These are phyloP conservation scores for Martensiomyces pterosporus DNA, from an alignment of 192 early-diverging fungal species.

Conservation along the genomic window DNA sequence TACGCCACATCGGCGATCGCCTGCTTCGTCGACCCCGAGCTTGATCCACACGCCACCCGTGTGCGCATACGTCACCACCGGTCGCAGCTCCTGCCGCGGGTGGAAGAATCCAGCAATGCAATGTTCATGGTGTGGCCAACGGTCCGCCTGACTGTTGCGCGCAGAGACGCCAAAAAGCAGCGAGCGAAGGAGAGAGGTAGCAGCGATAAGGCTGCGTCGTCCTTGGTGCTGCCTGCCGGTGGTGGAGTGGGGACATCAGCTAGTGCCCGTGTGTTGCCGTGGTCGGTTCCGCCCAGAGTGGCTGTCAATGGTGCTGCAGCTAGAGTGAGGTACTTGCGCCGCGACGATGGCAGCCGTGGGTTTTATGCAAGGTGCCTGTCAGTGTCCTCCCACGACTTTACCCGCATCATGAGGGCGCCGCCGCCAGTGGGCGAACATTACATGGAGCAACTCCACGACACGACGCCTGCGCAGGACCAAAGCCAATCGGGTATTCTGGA, in stretches of 20 bases:
- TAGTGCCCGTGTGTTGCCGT: constrained; percentile 9
- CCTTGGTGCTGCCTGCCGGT: background rate
- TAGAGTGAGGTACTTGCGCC: constrained; percentile 37
- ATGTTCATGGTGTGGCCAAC: constrained; percentile 31
- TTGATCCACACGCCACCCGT: constrained; percentile 42
- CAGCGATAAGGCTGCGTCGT: background rate
- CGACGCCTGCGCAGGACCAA: background rate
- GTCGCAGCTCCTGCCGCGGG: constrained; percentile 19
- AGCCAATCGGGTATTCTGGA: too few relatives aligned
- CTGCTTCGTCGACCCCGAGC: constrained; percentile 46
- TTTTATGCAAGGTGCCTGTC: constrained; percentile 43
- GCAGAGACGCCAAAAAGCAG: too few relatives aligned
- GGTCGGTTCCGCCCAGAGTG: constrained; percentile 42
- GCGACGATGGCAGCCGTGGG: constrained; percentile 16
- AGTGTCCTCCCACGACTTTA: constrained; percentile 7
- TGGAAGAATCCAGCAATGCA: constrained; percentile 9
- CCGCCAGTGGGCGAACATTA: constrained; percentile 5
- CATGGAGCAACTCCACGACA: constrained; percentile 16
- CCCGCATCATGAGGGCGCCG: constrained; percentile 9
- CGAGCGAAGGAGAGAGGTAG: too few relatives aligned
- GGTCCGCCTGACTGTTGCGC: constrained; percentile 15
- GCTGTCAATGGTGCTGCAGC: constrained; percentile 22
- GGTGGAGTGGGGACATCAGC: background rate
- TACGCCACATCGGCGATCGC: constrained; percentile 14
- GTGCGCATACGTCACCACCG: constrained; percentile 39